Percentiles rank a stretch among this genome's conserved stretches.
These are phyloP conservation scores for Cardamine chenopodiifolia DNA, from an alignment of 345 rosid genomes.

Conservation along the genomic window DNA sequence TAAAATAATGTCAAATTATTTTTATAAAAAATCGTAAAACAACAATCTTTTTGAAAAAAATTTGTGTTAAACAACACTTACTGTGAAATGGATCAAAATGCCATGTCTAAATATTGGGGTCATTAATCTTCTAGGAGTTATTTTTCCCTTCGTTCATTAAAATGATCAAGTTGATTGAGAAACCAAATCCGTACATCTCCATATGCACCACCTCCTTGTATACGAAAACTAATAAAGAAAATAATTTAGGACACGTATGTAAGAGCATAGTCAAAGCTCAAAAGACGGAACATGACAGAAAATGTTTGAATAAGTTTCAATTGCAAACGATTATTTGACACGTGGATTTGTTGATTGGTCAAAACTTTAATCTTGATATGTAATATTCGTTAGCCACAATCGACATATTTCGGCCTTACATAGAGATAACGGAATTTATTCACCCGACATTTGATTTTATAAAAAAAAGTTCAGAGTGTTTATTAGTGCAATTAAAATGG, in stretches of 20 bases:
- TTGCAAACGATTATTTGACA: background rate
- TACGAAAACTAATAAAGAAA: constrained; percentile 3
- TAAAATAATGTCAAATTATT: background rate
- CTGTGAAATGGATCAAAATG: background rate
- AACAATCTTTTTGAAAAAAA: background rate
- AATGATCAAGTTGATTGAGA: background rate
- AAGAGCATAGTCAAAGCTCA: constrained; percentile 13
- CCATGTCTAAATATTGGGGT: background rate
- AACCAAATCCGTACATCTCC: constrained; percentile 25
- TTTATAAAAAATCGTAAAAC: background rate
- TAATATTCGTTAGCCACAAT: constrained; percentile 8
- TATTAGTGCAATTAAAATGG: background rate
- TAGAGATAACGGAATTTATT: background rate
- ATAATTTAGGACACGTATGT: constrained; percentile 27
- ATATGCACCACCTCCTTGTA: constrained; percentile 9
- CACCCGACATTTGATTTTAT: background rate
- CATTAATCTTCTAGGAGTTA: background rate
- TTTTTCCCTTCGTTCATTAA: background rate
- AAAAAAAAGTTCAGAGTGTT: background rate
- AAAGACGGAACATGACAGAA: constrained; percentile 13
- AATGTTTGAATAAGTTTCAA: background rate
- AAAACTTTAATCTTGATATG: constrained; percentile 23
- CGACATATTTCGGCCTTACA: background rate
- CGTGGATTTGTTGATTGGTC: constrained; percentile 24
- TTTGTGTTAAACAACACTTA: background rate